Base-by-base conservation (phyloP, 208 protist genomes). In the Leishmania lainsoni region DNA sequence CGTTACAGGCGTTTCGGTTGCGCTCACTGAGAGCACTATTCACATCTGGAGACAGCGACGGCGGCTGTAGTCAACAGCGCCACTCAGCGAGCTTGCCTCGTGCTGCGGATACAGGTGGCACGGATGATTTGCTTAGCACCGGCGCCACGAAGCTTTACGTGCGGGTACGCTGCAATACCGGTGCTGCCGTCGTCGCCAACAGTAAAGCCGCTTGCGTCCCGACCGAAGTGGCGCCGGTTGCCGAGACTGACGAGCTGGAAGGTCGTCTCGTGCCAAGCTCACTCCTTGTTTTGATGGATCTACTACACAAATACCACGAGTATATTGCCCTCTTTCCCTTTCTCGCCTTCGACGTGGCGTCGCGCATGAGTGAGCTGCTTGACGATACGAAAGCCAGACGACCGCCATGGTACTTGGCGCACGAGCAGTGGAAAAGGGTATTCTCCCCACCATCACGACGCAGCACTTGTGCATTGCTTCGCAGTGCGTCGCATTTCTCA, bases 381-480 rank as follows among this genome's bases (percentile, higher is more conserved):
- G 87, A 85, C 52, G 81, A 90, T 98, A 96, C 83, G 94, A 94
- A 59, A 83, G 83, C 16, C 86, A 93, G 65, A 86, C 83, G 45
- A 91, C 96, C 0, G 87, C 85, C 9, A 80, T 98, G 76, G 86
- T 98, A 29, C 88, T 98, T 14, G 93, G 94, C 9, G 96, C 92
- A 2, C 88, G 86, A 73, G 94, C 96, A 22, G 91, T 96, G 76
- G 89, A 95, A 77, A 93, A 90, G 42, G 95, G 92, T 29, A 81
- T 82, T 49, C 86, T 98, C 29, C n/a, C 86, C 39, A 92, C 85
- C 63, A 98, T 98, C 84, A 97, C 96, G 9, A 88, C 88, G 29
- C 87, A 89, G 75, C 86, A 98, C 86, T 81, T 98, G 61, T 91
- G 88, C 74, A 87, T 98, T 9, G 94, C 94, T 12, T 97, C 94